Conservation (phyloP, 495 filamentous ascomycete genomes). For the Coniosporium apollinis region DNA sequence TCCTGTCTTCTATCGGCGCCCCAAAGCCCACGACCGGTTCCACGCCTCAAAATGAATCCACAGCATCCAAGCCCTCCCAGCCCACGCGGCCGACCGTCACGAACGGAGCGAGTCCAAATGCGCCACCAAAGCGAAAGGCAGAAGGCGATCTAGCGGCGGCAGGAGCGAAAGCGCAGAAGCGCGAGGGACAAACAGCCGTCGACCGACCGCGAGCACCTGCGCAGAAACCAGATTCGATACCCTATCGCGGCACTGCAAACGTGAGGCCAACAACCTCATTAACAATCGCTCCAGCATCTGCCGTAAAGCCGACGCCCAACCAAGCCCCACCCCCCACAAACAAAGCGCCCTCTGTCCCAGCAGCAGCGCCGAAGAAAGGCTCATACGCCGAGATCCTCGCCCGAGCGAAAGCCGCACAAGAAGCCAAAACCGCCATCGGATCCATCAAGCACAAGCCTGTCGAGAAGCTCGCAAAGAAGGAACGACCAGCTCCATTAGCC, state of each 20-base stretch:
- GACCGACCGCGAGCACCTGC: no score
- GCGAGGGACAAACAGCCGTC: no score
- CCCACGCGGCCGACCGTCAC: no score
- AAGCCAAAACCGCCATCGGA: slow-evolving; percentile 16
- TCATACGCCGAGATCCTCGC: slow-evolving; percentile 54
- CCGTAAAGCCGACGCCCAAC: no score
- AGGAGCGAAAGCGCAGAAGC: no score
- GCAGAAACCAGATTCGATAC: no score
- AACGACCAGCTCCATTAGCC: slow-evolving; percentile 12
- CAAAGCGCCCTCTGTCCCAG: no score
- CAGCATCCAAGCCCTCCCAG: background rate
- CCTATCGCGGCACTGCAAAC: no score
- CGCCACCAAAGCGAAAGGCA: slow-evolving; percentile 19
- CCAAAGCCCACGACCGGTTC: slow-evolving; percentile 21
- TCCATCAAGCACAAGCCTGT: slow-evolving; percentile 29
- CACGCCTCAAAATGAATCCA: slow-evolving; percentile 9
- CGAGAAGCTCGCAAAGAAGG: slow-evolving; percentile 23
- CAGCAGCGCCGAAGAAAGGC: slow-evolving; percentile 30
- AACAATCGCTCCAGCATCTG: no score
- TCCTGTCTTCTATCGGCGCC: slow-evolving; percentile 37
- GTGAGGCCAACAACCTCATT: no score
- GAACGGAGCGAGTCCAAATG: no score
- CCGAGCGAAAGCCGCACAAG: slow-evolving; percentile 39
- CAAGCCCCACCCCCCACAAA: no score
- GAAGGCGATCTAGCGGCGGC: slow-evolving; percentile 10